Percentiles rank a stretch among this genome's conserved stretches.
phyloP scores from a whole-genome alignment of 78 protist genomes.

The Polysphondylium violaceum region DNA sequence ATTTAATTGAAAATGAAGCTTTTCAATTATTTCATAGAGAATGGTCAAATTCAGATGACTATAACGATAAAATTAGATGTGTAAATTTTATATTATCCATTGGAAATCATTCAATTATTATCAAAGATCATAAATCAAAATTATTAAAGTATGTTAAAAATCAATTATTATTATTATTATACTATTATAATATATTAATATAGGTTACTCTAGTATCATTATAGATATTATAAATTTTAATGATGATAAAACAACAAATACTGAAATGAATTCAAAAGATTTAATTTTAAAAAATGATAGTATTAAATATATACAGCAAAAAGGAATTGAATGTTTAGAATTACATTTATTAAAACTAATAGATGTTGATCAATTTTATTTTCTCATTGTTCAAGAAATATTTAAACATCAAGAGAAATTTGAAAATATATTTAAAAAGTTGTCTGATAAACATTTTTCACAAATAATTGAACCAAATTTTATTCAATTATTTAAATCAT shows the following conservation, averaged over 20 bases:
- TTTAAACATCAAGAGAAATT: slow-evolving; percentile 17
- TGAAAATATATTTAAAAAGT: background rate
- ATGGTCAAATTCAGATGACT: background rate
- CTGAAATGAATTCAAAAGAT: slow-evolving; percentile 14
- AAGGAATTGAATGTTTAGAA: slow-evolving; percentile 29
- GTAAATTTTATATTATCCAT: slow-evolving; percentile 17
- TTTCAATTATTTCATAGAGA: slow-evolving; percentile 7
- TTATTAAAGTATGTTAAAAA: slow-evolving; percentile 6
- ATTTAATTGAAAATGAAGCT: slow-evolving; percentile 1
- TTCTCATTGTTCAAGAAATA: slow-evolving; percentile 22
- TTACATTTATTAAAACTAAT: slow-evolving; percentile 16
- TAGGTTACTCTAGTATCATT: background rate
- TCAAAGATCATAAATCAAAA: slow-evolving; percentile 1
- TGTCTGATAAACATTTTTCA: background rate
- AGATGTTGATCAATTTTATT: slow-evolving; percentile 18
- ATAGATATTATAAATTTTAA: background rate
- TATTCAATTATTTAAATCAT: background rate
- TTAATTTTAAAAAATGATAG: no score
- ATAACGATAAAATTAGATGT: slow-evolving; percentile 3
- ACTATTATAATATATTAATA: no score
- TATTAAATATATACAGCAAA: no score
- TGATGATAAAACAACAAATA: slow-evolving; percentile 1
- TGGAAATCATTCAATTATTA: slow-evolving; percentile 5
- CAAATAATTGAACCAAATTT: slow-evolving; percentile 8
- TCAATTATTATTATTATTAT: background rate